Evolutionary conservation across 2,329 filamentous ascomycete genomes (phyloP).

Genomic region (Calonectria multiphialidica): DNA sequence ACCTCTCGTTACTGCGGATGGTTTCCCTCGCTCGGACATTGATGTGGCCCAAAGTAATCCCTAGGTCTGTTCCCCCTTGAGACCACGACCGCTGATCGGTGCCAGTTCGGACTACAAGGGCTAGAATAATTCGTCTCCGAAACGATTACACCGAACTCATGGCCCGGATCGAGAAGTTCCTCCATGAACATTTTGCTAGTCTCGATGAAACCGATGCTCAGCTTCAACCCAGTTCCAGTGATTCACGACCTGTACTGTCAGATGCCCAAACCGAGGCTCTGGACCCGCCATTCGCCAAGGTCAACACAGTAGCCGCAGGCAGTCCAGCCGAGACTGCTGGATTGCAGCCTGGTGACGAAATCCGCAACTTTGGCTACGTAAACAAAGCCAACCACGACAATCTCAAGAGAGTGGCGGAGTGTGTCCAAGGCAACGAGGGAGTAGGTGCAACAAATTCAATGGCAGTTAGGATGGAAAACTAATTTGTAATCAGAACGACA

Average conservation of each 20-base stretch:
- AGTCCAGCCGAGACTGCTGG: slow-evolving; percentile 90
- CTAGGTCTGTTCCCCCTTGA: slow-evolving; percentile 32
- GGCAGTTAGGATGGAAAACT: slow-evolving; percentile 28
- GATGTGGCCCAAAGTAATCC: slow-evolving; percentile 90
- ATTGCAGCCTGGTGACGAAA: slow-evolving; percentile 81
- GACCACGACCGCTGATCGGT: slow-evolving; percentile 29
- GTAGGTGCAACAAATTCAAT: slow-evolving; percentile 65
- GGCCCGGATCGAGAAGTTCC: slow-evolving; percentile 81
- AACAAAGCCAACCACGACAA: slow-evolving; percentile 88
- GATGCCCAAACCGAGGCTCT: slow-evolving; percentile 44
- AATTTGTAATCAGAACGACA: slow-evolving; percentile 66
- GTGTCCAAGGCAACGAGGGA: slow-evolving; percentile 89
- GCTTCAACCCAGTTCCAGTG: slow-evolving; percentile 32
- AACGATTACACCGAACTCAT: slow-evolving; percentile 96
- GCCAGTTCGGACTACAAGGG: slow-evolving; percentile 89
- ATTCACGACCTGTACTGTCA: slow-evolving; percentile 45
- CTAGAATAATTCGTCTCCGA: slow-evolving; percentile 87
- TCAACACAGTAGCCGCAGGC: slow-evolving; percentile 82
- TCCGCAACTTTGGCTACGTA: slow-evolving; percentile 87
- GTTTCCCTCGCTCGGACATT: slow-evolving; percentile 92
- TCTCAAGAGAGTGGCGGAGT: slow-evolving; percentile 87
- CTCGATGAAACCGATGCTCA: slow-evolving; percentile 64
- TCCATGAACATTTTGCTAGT: slow-evolving; percentile 92
- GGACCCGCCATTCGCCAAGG: slow-evolving; percentile 79
- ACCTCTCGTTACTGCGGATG: slow-evolving; percentile 86